Conservation (phyloP, 257 asterid species). For the Voacanga thouarsii region DNA sequence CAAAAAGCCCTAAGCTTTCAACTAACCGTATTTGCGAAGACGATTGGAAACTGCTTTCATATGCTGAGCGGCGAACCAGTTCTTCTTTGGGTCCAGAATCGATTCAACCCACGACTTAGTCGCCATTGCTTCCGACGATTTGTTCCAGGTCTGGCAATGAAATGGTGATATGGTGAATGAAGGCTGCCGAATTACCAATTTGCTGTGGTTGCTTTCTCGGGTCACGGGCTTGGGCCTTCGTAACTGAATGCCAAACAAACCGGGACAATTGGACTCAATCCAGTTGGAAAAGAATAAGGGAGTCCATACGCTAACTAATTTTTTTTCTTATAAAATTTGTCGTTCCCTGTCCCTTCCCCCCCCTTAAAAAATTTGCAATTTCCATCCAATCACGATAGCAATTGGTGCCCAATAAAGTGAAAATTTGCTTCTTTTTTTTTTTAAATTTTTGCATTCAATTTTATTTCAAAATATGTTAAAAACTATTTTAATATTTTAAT, state of each 20-base stretch:
- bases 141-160: neutral
- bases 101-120: constrained; percentile 22
- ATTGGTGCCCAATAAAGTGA: no score
- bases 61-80: constrained; percentile 31
- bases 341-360: no score
- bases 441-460: no score
- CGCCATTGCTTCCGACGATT: constrained; percentile 15
- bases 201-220: neutral
- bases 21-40: constrained; percentile 35
- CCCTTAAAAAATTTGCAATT: no score
- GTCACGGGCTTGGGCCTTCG: neutral
- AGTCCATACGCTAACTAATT: neutral
- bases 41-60: constrained; percentile 28
- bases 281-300: neutral
- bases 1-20: neutral
- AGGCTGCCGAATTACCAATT: neutral
- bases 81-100: constrained; percentile 23
- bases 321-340: no score
- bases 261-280: neutral
- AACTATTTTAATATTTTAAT: no score
- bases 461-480: no score
- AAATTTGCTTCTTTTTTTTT: no score
- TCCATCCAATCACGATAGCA: no score
- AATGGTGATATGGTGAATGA: neutral
- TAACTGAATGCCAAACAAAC: neutral